Evolutionary conservation across 345 rosid genomes (phyloP).

Genomic region (Acer saccharum): DNA sequence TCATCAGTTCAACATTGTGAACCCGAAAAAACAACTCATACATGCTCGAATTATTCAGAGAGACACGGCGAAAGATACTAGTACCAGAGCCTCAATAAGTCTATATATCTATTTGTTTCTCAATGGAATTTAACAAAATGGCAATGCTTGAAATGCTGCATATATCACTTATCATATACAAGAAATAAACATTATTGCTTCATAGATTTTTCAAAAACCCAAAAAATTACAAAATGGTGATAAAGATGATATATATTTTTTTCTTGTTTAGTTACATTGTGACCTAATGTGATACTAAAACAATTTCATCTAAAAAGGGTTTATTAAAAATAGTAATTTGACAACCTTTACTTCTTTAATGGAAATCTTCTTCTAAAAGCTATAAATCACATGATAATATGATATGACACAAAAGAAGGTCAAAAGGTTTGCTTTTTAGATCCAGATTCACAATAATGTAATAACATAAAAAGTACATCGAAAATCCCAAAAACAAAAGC

Average conservation of each 20-base stretch:
- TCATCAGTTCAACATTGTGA: background rate
- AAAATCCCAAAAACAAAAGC: constrained; percentile 12
- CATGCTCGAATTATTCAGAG: too few relatives aligned
- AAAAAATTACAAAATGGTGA: background rate
- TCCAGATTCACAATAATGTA: constrained; percentile 18
- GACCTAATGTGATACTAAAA: background rate
- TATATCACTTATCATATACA: too few relatives aligned
- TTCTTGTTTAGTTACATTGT: background rate
- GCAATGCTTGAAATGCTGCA: background rate
- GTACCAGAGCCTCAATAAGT: background rate
- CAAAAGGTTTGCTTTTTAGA: constrained; percentile 20
- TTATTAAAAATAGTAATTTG: constrained; percentile 6
- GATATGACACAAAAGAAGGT: constrained; percentile 8
- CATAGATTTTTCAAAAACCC: background rate
- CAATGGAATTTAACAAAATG: background rate
- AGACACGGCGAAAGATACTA: background rate
- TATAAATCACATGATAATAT: constrained; percentile 13
- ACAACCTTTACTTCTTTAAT: background rate
- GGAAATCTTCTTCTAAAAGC: constrained; percentile 1
- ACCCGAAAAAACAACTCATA: background rate
- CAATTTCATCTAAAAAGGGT: constrained; percentile 1
- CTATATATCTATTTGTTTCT: background rate
- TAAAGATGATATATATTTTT: background rate
- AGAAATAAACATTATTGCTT: too few relatives aligned
- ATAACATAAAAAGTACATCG: constrained; percentile 4